Evolutionary conservation across 2,329 filamentous ascomycete genomes (phyloP), one percentile per base, ranked within the genome.

Genomic region (Curvularia sp.): DNA sequence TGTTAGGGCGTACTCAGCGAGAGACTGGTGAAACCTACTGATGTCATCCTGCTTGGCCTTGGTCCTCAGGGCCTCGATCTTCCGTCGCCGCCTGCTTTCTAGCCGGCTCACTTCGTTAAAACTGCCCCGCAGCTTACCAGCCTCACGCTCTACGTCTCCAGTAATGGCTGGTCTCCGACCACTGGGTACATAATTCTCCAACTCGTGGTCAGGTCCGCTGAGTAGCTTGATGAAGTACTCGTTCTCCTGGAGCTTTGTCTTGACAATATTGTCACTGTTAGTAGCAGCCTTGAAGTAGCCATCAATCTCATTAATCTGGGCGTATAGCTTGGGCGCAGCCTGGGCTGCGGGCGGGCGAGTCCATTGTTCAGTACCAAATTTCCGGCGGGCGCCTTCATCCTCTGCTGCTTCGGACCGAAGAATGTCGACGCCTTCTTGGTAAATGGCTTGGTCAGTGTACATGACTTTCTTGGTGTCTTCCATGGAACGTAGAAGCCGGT

Each of bases 381-480:
- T 94, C 55, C 83, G 81, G 18, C 91, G 86, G 8, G 93, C 82
- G 20, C 85, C 84, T 58, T 91, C 86, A 66, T 99, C 94, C 72
- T 98, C 94, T 15, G 90, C 88, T 58, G 89, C 88, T 77, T 99
- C 95, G 0, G 89, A 86, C 1, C 87, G 85, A 0, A 99, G 80
- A 0, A 95, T 83, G 13, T 91, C 88, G 33, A 89, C 88, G 0
- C 92, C 94, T 77, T 98, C 94, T 44, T 91, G 87, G 61, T 95
- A 98, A 0, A 92, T 85, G 0, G 87, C 85, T 53, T 88, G 81
- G 71, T 97, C 93, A 49, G 88, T 90, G 0, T 87, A 83, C 66
- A 95, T 92, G n/a, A 99, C 81, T 76, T 94, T 97, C 49, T 93
- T 89, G 1, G 93, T 96, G 64, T 98, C 94, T 5, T 91, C 88